A percentile compares a stretch with the other conserved stretches of the same genome.
Conservation (phyloP, 306 rosid genomes). For the Trifolium dubium region DNA sequence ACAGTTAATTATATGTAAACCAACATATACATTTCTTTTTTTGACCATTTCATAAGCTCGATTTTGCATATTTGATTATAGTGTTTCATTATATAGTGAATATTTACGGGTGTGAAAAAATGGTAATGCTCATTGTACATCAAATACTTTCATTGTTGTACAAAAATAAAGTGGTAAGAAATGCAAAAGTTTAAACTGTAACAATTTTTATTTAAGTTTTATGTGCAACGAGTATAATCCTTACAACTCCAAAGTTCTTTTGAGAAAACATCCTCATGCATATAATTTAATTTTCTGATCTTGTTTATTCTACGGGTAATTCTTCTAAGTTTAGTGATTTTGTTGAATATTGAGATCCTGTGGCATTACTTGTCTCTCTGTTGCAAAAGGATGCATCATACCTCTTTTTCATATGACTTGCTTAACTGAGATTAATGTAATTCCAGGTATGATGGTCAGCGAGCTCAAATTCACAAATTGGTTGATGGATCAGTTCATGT, state of each 20-base stretch:
- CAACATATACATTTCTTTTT: too few relatives aligned
- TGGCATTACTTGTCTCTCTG: constrained; percentile 28
- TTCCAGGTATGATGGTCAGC: constrained; percentile 93
- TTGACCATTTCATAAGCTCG: not conserved
- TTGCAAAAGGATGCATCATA: constrained; percentile 5
- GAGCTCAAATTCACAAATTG: constrained; percentile 92
- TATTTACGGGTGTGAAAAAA: not conserved
- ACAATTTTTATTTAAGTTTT: constrained; percentile 20
- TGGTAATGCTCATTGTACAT: not conserved
- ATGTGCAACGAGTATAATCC: constrained; percentile 7
- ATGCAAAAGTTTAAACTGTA: constrained; percentile 12
- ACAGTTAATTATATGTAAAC: not conserved
- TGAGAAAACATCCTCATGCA: not conserved
- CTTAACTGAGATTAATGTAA: constrained; percentile 34
- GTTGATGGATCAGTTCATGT: constrained; percentile 70
- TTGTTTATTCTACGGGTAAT: constrained; percentile 10
- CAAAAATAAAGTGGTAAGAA: constrained; percentile 18
- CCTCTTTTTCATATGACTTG: constrained; percentile 28
- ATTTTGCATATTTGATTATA: not conserved
- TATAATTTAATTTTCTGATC: constrained; percentile 14
- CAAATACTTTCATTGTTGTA: not conserved
- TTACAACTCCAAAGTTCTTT: not conserved
- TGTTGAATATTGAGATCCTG: constrained; percentile 30
- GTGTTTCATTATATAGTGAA: constrained; percentile 9
- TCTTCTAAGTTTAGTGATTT: not conserved